Base-by-base conservation (phyloP, 495 filamentous ascomycete species). In the Cladorrhinum samala region DNA sequence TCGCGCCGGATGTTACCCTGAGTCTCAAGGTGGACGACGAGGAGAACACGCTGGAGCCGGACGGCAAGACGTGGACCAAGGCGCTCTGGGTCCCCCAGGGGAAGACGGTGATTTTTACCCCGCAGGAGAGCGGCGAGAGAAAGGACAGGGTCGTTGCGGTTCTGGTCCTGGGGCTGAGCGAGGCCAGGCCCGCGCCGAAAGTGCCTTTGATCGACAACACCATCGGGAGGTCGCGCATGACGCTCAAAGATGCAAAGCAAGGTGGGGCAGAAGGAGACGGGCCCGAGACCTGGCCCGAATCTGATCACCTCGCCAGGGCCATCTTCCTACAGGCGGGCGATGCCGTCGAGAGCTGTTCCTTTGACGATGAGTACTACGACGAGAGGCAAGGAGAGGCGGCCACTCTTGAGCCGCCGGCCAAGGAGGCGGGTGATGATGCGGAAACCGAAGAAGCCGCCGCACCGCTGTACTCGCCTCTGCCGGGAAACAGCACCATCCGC, bases 291-390 rank as follows among this genome's bases (percentile, higher is more conserved):
- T 49, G 45, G 52, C 45, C 52, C 13, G 52, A 54, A 36, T 33
- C 44, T 6, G 52, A 54, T 36, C 52, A 54, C 16, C 45, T 54
- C 21, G 44, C 33, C 13, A 21, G 52, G 38, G 52, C 52, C 16
- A 42, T 54, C 21, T 54, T 54, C n/a, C 45, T 54, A 2, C 30
- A 54, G 30, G 52, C 52, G 8, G 52, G 52, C 21, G 52, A 54
- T 16, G 52, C 38, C 33, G 52, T 49, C 8, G 44, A 49, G 21
- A 33, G 37, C 21, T 54, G 52, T 23, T 17, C 30, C n/a, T 54
- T 54, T 37, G 52, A 49, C 52, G 33, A 48, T 6, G 30, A 37
- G 7, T 37, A 37, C 30, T 6, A 37, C 30, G 30, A 37, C 30
- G 14, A 14, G 13, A 3, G 24, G 42, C 14, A 23, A 38, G n/a